Base-by-base conservation (phyloP, 2,329 filamentous ascomycete species). In the Cladophialophora immunda region DNA sequence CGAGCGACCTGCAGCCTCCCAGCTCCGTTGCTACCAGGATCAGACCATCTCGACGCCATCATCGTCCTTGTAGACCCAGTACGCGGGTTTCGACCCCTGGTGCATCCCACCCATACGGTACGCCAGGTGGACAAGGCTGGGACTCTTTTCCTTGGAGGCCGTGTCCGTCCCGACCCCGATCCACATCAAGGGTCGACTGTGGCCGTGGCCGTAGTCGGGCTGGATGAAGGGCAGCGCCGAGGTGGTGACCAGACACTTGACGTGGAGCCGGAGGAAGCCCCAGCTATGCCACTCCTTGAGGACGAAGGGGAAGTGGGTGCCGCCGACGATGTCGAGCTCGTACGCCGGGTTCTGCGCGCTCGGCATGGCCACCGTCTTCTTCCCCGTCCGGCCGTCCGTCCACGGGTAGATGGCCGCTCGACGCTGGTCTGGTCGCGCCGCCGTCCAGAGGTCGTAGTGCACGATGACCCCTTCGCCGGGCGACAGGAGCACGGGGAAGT, bases 41-140 rank as follows among this genome's bases (percentile, higher is more conserved):
- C 38, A 45, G 38, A 45, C 11, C 38, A 45, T 45, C 38, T 45
- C 38, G 17, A 45, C 38, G 17, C 38, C 38, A 22, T 9, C 38
- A 22, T 45, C 38, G 38, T 45, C 38, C 38, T 45, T 45, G 38
- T 22, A n/a, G n/a, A 45, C 38, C 38, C 38, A 45, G 19, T 45
- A 45, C n/a, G 38, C 38, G 17, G 38, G 38, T 19, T 45, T 45
- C 1, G 38, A 45, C 19, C 25, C 50, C 22, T 54, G 50, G 15
- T 29, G 50, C 29, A 54, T 54, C 50, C 29, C 50, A 25, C 50
- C 50, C 19, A 29, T 25, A 1, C 29, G n/a, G 38, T 45, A 45
- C 17, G 38, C 38, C 7, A 45, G 38, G 22, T 32, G 50, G 17
- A 54, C 25, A 22, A 54, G 22, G 19, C 50, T 29, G 50, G 13